Evolutionary conservation across 129 eudicot genomes (phyloP).

Genomic region (Lactuca saligna): DNA sequence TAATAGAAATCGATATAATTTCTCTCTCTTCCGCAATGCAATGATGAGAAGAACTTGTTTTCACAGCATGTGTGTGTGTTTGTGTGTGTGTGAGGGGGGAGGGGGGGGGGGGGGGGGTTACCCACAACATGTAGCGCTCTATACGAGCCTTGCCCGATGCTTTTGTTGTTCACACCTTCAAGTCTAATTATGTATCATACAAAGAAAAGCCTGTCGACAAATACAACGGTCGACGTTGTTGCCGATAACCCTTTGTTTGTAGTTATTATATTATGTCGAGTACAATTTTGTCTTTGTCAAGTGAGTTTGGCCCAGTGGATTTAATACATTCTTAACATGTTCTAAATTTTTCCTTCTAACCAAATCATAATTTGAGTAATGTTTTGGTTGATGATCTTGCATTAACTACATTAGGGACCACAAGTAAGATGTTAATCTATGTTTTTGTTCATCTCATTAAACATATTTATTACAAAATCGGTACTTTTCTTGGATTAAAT

Average conservation of each 20-base stretch:
- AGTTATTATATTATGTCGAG: not conserved
- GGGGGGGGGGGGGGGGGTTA: too few relatives aligned
- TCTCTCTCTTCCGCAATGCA: too few relatives aligned
- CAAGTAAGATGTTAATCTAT: not conserved
- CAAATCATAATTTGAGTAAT: not conserved
- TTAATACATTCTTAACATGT: not conserved
- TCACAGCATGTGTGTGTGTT: too few relatives aligned
- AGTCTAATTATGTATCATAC: too few relatives aligned
- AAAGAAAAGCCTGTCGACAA: too few relatives aligned
- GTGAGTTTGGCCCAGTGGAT: not conserved
- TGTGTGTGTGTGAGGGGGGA: too few relatives aligned
- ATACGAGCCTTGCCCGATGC: too few relatives aligned
- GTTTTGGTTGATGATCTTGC: constrained; percentile 10
- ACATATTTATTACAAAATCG: constrained; percentile 1
- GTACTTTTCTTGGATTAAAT: not conserved
- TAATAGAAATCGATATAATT: too few relatives aligned
- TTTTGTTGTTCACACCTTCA: too few relatives aligned
- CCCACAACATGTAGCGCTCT: too few relatives aligned
- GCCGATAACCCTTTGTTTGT: not conserved
- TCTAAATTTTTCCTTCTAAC: not conserved
- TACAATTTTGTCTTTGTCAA: not conserved
- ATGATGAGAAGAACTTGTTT: too few relatives aligned
- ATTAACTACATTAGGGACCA: constrained; percentile 8
- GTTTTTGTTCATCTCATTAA: constrained; percentile 4
- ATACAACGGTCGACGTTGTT: not conserved